These are phyloP conservation scores for Aspergillus nanangensis DNA, from an alignment of 495 filamentous ascomycete species.

Conservation along the genomic window DNA sequence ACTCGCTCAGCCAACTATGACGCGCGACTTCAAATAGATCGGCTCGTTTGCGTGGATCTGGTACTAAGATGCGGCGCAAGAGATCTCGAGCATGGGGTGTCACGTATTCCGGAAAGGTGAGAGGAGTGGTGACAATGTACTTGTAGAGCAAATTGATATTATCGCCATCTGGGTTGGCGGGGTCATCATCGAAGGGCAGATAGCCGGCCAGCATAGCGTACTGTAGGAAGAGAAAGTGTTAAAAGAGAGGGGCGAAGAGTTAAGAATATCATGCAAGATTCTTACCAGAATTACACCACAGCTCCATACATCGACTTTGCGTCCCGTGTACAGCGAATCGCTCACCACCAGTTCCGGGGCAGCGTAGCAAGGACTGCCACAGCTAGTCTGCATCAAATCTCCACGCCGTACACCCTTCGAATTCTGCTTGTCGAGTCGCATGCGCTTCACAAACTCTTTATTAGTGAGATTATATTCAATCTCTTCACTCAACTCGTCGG, in stretches of 20 bases:
- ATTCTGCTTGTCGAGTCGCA: constrained; percentile 75
- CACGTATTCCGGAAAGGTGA: constrained; percentile 98
- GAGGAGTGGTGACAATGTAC: constrained; percentile 95
- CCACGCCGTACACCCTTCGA: constrained; percentile 76
- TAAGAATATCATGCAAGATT: too few species aligned
- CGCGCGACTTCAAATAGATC: constrained; percentile 97
- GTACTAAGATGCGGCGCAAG: constrained; percentile 88
- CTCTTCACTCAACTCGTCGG: constrained; percentile 83
- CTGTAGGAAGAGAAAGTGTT: constrained; percentile 40
- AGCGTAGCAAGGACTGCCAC: constrained; percentile 76
- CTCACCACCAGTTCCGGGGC: constrained; percentile 97
- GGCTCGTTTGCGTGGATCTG: constrained; percentile 88
- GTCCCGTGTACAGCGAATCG: constrained; percentile 93
- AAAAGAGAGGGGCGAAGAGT: neutral
- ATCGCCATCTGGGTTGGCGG: constrained; percentile 96
- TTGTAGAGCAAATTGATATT: constrained; percentile 99
- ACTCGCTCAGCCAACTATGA: constrained; percentile 98
- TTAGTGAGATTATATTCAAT: constrained; percentile 84
- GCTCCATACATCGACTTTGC: constrained; percentile 99
- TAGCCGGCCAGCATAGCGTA: constrained; percentile 99
- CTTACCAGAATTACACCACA: constrained; percentile 97
- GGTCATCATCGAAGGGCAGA: constrained; percentile 98
- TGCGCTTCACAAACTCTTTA: constrained; percentile 75
- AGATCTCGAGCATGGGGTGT: constrained; percentile 95
- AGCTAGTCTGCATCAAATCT: constrained; percentile 56